Percentiles rank a stretch among this genome's conserved stretches.
Evolutionary conservation across 495 filamentous ascomycete genomes (phyloP).

Genomic region (Aspergillus heteromorphus): DNA sequence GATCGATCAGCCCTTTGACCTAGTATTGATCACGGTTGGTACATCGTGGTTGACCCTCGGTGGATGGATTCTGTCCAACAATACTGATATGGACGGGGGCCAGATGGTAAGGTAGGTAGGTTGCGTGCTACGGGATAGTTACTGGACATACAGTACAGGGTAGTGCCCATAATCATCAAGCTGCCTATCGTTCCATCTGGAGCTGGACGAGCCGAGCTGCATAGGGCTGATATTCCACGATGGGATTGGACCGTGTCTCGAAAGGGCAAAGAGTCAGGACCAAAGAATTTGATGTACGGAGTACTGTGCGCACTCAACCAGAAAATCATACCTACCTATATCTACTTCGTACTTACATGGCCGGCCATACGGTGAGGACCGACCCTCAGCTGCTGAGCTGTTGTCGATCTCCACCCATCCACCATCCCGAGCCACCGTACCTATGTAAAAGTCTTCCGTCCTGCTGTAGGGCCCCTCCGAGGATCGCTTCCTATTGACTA

Average conservation of each 20-base stretch:
- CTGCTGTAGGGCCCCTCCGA: neutral
- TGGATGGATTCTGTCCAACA: no score
- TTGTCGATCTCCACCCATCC: neutral
- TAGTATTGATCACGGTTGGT: no score
- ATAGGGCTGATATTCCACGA: slow-evolving; percentile 1
- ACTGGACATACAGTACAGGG: no score
- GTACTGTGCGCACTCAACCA: no score
- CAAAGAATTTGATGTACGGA: no score
- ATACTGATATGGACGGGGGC: no score
- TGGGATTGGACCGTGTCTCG: neutral
- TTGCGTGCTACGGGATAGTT: no score
- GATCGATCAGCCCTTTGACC: neutral
- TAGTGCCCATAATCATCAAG: neutral
- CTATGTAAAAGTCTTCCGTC: no score
- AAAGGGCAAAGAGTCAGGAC: neutral
- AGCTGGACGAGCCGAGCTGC: neutral
- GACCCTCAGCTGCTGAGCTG: neutral
- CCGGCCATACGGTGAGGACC: neutral
- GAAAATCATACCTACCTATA: no score
- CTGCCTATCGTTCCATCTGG: neutral
- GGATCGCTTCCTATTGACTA: neutral
- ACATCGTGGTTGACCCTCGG: no score
- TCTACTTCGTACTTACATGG: neutral
- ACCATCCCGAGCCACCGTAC: neutral
- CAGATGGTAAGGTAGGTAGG: no score